A percentile compares a stretch with the other conserved stretches of the same genome.
phyloP scores from a whole-genome alignment of 139 green algal species.

The Picochlorum sp. region DNA sequence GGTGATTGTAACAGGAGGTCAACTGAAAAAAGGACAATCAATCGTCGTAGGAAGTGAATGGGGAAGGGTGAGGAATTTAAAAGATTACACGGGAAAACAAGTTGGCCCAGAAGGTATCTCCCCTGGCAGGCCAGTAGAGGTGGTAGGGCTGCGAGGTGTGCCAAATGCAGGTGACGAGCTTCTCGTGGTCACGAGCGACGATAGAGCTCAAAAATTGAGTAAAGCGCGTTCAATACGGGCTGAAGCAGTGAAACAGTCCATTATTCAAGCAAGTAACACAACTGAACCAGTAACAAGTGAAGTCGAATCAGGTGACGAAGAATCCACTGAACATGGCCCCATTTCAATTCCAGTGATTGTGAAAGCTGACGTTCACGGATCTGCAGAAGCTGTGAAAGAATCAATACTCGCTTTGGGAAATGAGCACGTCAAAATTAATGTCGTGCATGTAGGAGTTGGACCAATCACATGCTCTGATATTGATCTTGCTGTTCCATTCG shows the following conservation, averaged over 20 bases:
- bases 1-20: conserved; percentile 53
- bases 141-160: conserved; percentile 59
- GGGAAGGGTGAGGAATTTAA: conserved; percentile 47
- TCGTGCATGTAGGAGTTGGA: conserved; percentile 60
- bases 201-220: conserved; percentile 42
- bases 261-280: no score
- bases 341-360: conserved; percentile 49
- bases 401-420: conserved; percentile 32
- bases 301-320: no score
- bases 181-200: conserved; percentile 39
- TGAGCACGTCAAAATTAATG: conserved; percentile 21
- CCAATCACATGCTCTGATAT: conserved; percentile 57
- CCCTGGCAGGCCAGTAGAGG: conserved; percentile 56
- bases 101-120: conserved; percentile 24
- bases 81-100: conserved; percentile 12
- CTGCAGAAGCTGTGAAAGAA: conserved; percentile 45
- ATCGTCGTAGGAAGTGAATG: conserved; percentile 79
- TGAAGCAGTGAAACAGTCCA: not conserved
- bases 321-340: not conserved
- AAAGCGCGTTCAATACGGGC: not conserved
- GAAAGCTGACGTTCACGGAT: conserved; percentile 79
- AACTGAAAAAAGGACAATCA: conserved; percentile 51
- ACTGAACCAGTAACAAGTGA: no score
- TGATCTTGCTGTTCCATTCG: conserved; percentile 51
- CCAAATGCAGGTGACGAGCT: conserved; percentile 77